Conservation (phyloP, 345 rosid genomes). For the Theobroma cacao region DNA sequence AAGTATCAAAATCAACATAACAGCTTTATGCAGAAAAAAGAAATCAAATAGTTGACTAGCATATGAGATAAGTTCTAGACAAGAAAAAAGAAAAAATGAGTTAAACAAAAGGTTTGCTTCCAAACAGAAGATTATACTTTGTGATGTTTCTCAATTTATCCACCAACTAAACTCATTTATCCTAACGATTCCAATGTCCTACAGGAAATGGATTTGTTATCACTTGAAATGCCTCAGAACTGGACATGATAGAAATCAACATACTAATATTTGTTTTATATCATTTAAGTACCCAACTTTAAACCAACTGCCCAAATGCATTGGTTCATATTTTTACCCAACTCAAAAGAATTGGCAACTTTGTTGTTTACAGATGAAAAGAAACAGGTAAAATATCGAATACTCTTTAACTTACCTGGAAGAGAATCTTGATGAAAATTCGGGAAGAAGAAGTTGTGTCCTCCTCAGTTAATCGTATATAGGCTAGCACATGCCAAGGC, state of each 20-base stretch:
- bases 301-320: not conserved
- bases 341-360: not conserved
- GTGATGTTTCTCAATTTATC: not conserved
- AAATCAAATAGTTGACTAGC: not conserved
- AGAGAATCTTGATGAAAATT: slow-evolving; percentile 93
- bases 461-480: slow-evolving; percentile 83
- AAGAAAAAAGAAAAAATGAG: not conserved
- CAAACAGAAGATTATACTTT: not conserved
- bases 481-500: slow-evolving; percentile 93
- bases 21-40: not conserved
- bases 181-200: not conserved
- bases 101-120: not conserved
- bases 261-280: not conserved
- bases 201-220: not conserved
- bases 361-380: not conserved
- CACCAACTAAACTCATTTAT: not conserved
- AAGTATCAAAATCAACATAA: not conserved
- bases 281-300: not conserved
- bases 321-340: not conserved
- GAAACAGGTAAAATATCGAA: not conserved
- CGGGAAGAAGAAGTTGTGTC: slow-evolving; percentile 93
- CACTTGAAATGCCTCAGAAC: not conserved
- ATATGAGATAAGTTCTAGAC: not conserved
- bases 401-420: slow-evolving; percentile 55
- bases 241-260: not conserved